Evolutionary conservation across 148 eudicot genomes (phyloP).

Genomic region (Camellia sinensis): DNA sequence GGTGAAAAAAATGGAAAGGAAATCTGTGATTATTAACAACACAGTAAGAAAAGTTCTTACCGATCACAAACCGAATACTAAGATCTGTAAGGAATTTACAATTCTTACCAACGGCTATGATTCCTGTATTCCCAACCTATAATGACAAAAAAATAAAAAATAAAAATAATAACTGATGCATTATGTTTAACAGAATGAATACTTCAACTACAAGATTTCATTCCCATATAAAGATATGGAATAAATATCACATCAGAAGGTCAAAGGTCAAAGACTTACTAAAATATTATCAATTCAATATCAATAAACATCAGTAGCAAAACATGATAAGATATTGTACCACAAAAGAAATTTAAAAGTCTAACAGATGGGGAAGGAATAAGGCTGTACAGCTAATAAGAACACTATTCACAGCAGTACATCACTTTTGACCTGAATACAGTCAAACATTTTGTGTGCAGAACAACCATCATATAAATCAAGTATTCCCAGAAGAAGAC

Average conservation of each 20-base stretch:
- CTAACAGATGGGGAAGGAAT: not conserved
- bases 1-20: too few species aligned
- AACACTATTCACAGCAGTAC: not conserved
- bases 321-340: not conserved
- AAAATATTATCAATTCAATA: not conserved
- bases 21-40: not conserved
- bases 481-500: not conserved
- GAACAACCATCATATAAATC: not conserved
- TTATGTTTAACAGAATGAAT: not conserved
- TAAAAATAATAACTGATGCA: constrained; percentile 2
- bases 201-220: too few species aligned
- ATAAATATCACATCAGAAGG: too few species aligned
- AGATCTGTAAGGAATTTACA: constrained; percentile 73
- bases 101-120: constrained; percentile 70
- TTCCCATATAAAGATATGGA: too few species aligned
- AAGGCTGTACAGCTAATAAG: not conserved
- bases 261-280: not conserved
- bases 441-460: not conserved
- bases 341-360: not conserved
- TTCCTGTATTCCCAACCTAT: constrained; percentile 73
- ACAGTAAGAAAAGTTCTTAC: constrained; percentile 27
- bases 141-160: constrained; percentile 9
- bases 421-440: not conserved
- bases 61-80: constrained; percentile 79
- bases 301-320: not conserved